Evolutionary conservation across 768 basidiomycete genomes (phyloP).

Genomic region (Calocybe cyanea): DNA sequence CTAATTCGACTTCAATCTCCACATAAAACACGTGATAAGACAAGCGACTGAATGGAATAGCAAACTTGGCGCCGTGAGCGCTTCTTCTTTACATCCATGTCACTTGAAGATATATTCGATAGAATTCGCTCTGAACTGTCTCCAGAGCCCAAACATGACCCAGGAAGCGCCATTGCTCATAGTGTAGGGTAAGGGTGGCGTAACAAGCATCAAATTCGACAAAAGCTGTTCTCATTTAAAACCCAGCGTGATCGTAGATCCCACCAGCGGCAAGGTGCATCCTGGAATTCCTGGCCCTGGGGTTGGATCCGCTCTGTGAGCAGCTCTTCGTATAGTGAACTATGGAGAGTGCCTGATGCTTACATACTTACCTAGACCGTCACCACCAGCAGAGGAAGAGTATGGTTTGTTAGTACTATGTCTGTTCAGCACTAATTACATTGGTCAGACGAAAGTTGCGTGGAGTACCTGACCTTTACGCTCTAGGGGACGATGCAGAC

Average conservation of each 20-base stretch:
- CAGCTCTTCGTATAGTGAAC: neutral
- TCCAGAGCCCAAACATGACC: constrained; percentile 2
- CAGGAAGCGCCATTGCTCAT: neutral
- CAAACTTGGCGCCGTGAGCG: too few relatives aligned
- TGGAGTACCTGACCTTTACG: too few relatives aligned
- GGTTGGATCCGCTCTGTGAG: constrained; percentile 11
- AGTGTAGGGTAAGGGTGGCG: constrained; percentile 6
- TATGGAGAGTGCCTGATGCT: neutral
- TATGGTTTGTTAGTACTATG: too few relatives aligned
- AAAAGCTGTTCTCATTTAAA: neutral
- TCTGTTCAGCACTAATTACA: too few relatives aligned
- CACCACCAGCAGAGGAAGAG: neutral
- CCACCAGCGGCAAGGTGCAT: neutral
- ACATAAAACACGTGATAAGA: too few relatives aligned
- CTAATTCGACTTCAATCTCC: too few relatives aligned
- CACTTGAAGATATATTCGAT: neutral
- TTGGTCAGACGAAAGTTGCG: neutral
- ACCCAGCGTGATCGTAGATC: constrained; percentile 4
- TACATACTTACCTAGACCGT: neutral
- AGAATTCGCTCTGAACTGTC: neutral
- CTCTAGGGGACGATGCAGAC: too few relatives aligned
- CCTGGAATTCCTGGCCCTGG: neutral
- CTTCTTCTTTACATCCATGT: neutral
- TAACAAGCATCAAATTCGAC: neutral
- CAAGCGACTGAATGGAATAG: too few relatives aligned